Evolutionary conservation across 306 rosid species (phyloP).

Genomic region (Fragaria iinumae): DNA sequence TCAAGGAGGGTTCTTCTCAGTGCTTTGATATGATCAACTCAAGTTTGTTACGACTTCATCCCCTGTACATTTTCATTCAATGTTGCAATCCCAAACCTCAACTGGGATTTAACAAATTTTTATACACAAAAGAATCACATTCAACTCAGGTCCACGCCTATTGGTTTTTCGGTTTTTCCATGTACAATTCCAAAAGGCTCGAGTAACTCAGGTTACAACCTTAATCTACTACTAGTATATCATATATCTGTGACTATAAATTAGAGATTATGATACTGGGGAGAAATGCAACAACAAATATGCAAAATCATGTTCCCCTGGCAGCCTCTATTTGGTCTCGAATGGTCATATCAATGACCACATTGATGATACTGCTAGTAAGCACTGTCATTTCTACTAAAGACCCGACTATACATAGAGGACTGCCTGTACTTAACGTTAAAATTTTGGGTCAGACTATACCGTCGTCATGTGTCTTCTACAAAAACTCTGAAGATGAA

Average conservation of each 20-base stretch:
- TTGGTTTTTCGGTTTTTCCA: constrained; percentile 34
- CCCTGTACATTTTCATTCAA: constrained; percentile 38
- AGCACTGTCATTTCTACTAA: constrained; percentile 29
- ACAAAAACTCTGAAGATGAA: constrained; percentile 86
- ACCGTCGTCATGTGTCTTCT: constrained; percentile 60
- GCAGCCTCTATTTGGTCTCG: constrained; percentile 40
- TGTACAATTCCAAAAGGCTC: constrained; percentile 46
- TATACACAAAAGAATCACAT: constrained; percentile 29
- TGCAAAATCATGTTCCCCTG: constrained; percentile 27
- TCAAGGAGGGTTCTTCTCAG: not conserved
- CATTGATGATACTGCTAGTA: constrained; percentile 29
- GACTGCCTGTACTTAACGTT: constrained; percentile 29
- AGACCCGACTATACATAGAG: constrained; percentile 38
- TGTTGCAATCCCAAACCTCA: constrained; percentile 20
- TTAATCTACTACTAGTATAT: constrained; percentile 32
- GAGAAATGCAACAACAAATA: constrained; percentile 25
- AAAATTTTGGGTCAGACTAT: constrained; percentile 38
- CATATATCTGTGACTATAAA: constrained; percentile 34
- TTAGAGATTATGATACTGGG: constrained; percentile 17
- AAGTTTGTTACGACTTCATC: constrained; percentile 7
- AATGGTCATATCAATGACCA: constrained; percentile 31
- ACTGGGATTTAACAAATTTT: constrained; percentile 11
- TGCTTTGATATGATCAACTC: not conserved
- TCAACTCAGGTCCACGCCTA: constrained; percentile 13
- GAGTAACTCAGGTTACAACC: constrained; percentile 25